Evolutionary conservation across 164 flowering plant genomes (phyloP).

Genomic region (Magnolia kwangsiensis): DNA sequence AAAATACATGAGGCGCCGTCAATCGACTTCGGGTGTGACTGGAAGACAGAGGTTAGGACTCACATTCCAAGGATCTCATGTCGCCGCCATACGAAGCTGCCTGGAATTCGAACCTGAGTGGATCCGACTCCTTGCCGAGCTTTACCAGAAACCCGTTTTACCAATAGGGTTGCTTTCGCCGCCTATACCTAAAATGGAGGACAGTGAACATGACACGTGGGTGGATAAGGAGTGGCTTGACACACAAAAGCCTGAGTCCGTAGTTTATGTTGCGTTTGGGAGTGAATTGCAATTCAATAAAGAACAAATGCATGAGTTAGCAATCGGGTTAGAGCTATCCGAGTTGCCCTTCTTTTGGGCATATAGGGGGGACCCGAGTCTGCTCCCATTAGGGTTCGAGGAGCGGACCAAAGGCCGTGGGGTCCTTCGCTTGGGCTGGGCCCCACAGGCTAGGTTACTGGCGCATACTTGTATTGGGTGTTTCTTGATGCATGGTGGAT

Average conservation of each 20-base stretch:
- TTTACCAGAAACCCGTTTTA: slow-evolving; percentile 14
- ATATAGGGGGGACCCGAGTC: slow-evolving; percentile 7
- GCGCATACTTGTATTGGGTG: slow-evolving; percentile 37
- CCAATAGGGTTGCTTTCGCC: slow-evolving; percentile 17
- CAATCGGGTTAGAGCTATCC: slow-evolving; percentile 29
- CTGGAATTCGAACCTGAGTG: slow-evolving; percentile 14
- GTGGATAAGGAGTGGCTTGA: slow-evolving; percentile 13
- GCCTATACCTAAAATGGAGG: not conserved
- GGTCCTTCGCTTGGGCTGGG: slow-evolving; percentile 37
- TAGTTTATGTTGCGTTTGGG: slow-evolving; percentile 33
- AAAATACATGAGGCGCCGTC: not conserved
- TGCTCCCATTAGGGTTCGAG: slow-evolving; percentile 37
- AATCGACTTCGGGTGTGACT: not conserved
- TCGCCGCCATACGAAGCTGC: slow-evolving; percentile 15
- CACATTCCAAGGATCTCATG: not conserved
- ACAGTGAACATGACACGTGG: slow-evolving; percentile 15
- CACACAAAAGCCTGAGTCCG: slow-evolving; percentile 4
- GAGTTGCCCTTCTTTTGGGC: slow-evolving; percentile 44
- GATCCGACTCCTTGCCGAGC: slow-evolving; percentile 5
- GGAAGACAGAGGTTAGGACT: not conserved
- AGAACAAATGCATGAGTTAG: slow-evolving; percentile 26
- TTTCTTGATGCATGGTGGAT: slow-evolving; percentile 43
- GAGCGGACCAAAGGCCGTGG: slow-evolving; percentile 25
- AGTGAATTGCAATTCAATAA: slow-evolving; percentile 25
- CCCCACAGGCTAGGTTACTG: slow-evolving; percentile 35